Percentiles rank a stretch among this genome's conserved stretches.
Conservation (phyloP, 192 early-diverging fungal species). For the Helicostylum pulchrum region DNA sequence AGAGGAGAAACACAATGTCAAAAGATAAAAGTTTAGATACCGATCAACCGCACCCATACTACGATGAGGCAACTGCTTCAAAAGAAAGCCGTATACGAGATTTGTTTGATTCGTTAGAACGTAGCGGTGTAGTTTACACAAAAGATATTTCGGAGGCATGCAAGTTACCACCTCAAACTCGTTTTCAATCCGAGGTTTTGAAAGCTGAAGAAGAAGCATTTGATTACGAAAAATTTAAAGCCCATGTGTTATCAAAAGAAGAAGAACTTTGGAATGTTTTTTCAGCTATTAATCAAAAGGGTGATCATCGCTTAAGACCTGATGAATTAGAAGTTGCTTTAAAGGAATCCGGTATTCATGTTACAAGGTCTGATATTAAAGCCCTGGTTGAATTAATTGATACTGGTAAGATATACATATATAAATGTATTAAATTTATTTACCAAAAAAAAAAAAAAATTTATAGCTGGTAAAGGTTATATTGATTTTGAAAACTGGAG, state of each 20-base stretch:
- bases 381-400: conserved; percentile 60
- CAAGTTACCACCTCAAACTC: conserved; percentile 40
- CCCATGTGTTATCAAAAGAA: conserved; percentile 64
- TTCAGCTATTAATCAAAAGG: conserved; percentile 54
- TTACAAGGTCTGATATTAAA: conserved; percentile 53
- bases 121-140: conserved; percentile 26
- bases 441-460: neutral
- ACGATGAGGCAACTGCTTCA: conserved; percentile 25
- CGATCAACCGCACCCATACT: conserved; percentile 26
- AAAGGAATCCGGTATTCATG: conserved; percentile 52
- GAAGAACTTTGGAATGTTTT: conserved; percentile 61
- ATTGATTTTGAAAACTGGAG: conserved; percentile 68
- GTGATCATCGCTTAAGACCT: conserved; percentile 54
- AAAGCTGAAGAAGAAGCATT: conserved; percentile 28
- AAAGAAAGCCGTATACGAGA: conserved; percentile 34
- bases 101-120: conserved; percentile 34
- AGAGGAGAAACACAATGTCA: no score
- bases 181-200: conserved; percentile 41
- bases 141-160: conserved; percentile 33
- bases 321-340: conserved; percentile 54
- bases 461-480: conserved; percentile 47
- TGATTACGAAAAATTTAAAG: conserved; percentile 48
- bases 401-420: conserved; percentile 25
- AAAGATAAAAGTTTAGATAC: neutral
- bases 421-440: neutral